Evolutionary conservation across 768 basidiomycete genomes (phyloP).

Genomic region (Mycena epipterygia): DNA sequence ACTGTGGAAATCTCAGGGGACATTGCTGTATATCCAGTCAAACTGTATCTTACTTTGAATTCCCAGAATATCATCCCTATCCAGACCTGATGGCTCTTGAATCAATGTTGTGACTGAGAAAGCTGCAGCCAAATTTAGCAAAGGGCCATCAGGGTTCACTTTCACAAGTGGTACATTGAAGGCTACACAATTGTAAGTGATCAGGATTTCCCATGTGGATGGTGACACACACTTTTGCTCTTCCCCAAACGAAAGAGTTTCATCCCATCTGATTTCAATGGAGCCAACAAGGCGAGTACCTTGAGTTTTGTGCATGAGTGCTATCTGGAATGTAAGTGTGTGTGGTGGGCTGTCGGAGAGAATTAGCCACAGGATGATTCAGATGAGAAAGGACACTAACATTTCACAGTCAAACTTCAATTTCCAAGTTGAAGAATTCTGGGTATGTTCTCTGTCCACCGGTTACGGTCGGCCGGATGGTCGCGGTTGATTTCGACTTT

Average conservation of each 20-base stretch:
- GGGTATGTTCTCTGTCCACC: neutral
- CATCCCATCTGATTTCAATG: neutral
- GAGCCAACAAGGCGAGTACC: slow-evolving; percentile 7
- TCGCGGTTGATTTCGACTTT: too few relatives aligned
- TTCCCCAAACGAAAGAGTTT: neutral
- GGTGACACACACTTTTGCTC: neutral
- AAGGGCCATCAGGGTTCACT: slow-evolving; percentile 11
- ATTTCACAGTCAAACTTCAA: slow-evolving; percentile 7
- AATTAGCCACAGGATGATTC: neutral
- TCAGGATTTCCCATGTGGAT: neutral
- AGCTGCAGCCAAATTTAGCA: neutral
- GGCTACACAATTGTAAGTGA: neutral
- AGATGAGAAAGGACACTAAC: neutral
- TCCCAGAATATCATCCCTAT: neutral
- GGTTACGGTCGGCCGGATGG: too few relatives aligned
- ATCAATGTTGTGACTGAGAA: neutral
- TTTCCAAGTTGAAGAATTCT: slow-evolving; percentile 10
- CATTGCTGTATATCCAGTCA: neutral
- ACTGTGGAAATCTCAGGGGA: neutral
- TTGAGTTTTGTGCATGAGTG: slow-evolving; percentile 4
- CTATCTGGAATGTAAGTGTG: neutral
- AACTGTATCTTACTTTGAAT: neutral
- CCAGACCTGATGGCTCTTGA: neutral
- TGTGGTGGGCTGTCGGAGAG: neutral
- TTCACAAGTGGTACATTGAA: neutral